Base-by-base conservation (phyloP, 768 basidiomycete species). In the Tylopilus felleus region DNA sequence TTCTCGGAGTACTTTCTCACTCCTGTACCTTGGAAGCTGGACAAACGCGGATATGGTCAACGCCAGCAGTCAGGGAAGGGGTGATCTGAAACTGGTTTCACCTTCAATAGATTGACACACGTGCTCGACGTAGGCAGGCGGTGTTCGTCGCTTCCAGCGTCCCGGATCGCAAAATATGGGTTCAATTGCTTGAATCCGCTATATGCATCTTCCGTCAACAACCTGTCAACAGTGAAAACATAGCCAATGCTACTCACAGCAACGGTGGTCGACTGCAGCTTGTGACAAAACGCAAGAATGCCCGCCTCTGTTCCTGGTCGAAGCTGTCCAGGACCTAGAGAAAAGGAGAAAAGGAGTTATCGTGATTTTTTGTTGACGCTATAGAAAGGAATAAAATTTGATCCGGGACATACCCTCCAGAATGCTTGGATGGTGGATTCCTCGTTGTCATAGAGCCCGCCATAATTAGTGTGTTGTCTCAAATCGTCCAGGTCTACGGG, bases 21-120 rank as follows among this genome's bases (percentile, higher is more conserved):
- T 83, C 50, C 73, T 70, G 66, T 92, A 91, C 36, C 78, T 72
- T 14, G 90, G 90, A 14, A 94, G 78, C 88, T 91, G 41, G 56
- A 39, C 42, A 45, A 45, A 29, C 31, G 25, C 2, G 14, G n/a
- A 46, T 14, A 25, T 5, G 7, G 13, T 60, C 27, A 59, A 48
- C 45, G 2, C 7, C 47, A 25, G 4, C 14, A 21, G 16, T 9
- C 39, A 23, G 12, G 5, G 0, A 19, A 13, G 22, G 29, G 14
- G 14, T 2, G 4, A 36, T 31, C 19, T 21, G 14, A 42, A 29
- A 52, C 31, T 6, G 36, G 22, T 14, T 69, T 48, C 51, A 89
- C 87, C 81, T 98, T 98, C 45, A 98, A 74, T 8, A 98, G 72
- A 69, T 98, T 98, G 22, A 95, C 88, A 63, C 95, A 98, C 0